These are phyloP conservation scores for Curvularia hawaiiensis DNA, from an alignment of 2,329 filamentous ascomycete genomes.

Conservation along the genomic window DNA sequence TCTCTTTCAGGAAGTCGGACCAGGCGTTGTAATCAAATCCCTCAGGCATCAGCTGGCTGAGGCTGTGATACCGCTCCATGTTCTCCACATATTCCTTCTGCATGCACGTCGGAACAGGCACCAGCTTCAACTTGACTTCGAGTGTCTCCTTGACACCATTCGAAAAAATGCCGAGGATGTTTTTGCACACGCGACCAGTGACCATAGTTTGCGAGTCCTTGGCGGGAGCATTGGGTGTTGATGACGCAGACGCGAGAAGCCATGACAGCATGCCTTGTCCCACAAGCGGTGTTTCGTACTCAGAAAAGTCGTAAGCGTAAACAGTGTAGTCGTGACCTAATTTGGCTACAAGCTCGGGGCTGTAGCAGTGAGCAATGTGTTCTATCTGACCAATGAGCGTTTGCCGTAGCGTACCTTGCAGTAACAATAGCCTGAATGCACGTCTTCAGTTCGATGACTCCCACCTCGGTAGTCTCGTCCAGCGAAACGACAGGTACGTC, in stretches of 20 bases:
- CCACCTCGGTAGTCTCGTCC: constrained; percentile 81
- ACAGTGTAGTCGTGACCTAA: constrained; percentile 87
- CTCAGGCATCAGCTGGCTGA: constrained; percentile 62
- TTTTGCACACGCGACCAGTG: constrained; percentile 88
- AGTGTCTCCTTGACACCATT: constrained; percentile 85
- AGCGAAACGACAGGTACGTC: constrained; percentile 80
- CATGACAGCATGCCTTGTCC: constrained; percentile 95
- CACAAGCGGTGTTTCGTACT: constrained; percentile 89
- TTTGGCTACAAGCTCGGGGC: constrained; percentile 82
- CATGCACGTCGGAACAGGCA: constrained; percentile 71
- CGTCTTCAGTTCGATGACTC: constrained; percentile 82
- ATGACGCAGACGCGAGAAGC: constrained; percentile 68
- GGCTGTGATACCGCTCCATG: constrained; percentile 64
- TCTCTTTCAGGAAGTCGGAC: constrained; percentile 76
- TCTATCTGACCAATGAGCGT: constrained; percentile 15
- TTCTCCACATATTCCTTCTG: constrained; percentile 65
- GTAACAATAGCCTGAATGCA: constrained; percentile 82
- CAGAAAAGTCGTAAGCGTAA: constrained; percentile 95
- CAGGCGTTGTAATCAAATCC: constrained; percentile 76
- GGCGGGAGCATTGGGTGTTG: constrained; percentile 59
- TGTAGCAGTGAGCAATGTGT: constrained; percentile 53
- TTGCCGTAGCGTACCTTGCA: constrained; percentile 55
- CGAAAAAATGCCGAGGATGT: constrained; percentile 80
- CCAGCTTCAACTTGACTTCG: constrained; percentile 89
- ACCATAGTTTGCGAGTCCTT: constrained; percentile 73